phyloP scores from a whole-genome alignment of 2,329 filamentous ascomycete species.

The Tolypocladium ophioglossoides region DNA sequence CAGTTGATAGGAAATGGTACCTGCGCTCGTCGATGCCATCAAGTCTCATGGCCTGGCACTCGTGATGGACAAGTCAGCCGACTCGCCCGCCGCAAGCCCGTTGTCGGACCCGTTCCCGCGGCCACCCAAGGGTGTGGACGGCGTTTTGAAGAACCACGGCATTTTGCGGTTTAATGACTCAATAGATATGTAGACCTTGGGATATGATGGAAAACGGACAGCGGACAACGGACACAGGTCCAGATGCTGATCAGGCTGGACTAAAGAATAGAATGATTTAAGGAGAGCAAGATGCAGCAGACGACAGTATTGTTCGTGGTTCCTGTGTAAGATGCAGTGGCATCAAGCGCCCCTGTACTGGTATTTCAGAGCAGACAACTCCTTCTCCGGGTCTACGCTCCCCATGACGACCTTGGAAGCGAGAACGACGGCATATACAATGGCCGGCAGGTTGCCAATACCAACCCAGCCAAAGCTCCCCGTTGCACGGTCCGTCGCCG shows the following conservation, averaged over 20 bases:
- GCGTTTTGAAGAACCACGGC: slow-evolving; percentile 73
- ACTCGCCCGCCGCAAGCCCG: slow-evolving; percentile 29
- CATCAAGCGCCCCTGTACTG: slow-evolving; percentile 54
- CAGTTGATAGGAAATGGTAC: slow-evolving; percentile 67
- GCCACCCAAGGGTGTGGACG: slow-evolving; percentile 75
- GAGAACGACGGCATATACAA: slow-evolving; percentile 51
- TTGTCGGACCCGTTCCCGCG: slow-evolving; percentile 42
- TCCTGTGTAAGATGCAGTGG: background rate
- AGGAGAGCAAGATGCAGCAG: background rate
- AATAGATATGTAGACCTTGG: slow-evolving; percentile 52
- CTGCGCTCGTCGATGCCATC: slow-evolving; percentile 82
- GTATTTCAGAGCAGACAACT: slow-evolving; percentile 52
- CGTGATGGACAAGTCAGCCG: slow-evolving; percentile 74
- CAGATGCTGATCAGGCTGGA: background rate
- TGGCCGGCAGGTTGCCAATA: slow-evolving; percentile 39
- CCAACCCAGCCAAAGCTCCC: slow-evolving; percentile 27
- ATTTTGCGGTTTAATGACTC: slow-evolving; percentile 89
- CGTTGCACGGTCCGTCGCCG: slow-evolving; percentile 23
- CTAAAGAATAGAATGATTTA: background rate
- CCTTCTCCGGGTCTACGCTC: slow-evolving; percentile 56
- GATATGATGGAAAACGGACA: background rate
- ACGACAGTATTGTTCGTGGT: background rate
- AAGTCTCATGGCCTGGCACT: slow-evolving; percentile 89
- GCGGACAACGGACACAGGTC: background rate
- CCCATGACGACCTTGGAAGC: slow-evolving; percentile 55